Base-by-base conservation (phyloP, 345 rosid species). In the Ceriops zippeliana region DNA sequence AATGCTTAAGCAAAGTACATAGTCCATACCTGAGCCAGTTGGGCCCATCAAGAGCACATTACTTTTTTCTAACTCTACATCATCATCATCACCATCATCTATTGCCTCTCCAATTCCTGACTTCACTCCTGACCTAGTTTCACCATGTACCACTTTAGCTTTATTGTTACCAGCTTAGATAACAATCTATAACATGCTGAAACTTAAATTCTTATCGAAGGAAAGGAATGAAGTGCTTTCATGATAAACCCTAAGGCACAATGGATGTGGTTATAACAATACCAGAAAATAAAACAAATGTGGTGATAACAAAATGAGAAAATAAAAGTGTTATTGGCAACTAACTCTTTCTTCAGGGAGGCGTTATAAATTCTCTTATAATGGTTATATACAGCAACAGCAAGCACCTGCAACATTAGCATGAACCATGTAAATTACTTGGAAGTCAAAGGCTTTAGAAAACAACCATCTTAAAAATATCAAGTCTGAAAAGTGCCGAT, bases 11-110 rank as follows among this genome's bases (percentile, higher is more conserved):
- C 22, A 64, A 63, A 62, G 53, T 11, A 15, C 11, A 8, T 37
- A 52, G 35, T 9, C 58, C 82, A 42, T 83, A 91, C 98, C 98
- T 46, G 98, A 93, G 70, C 97, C 98, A 70, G 98, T 93, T 52
- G 97, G 96, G 24, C 96, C 98, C 86, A 93, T 90, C 83, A 93
- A 69, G 59, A 93, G 96, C 47, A 91, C 97, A 76, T 91, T 93
- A 85, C 97, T 93, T 82, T 93, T 93, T 66, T 93, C 98, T 80
- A 93, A 80, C 75, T 91, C 98, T 24, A 93, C 97, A 32, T 84
- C 79, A 47, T 89, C 90, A 35, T 88, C 96, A 75, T 89, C 90
- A 35, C 87, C 96, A 75, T 87, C 83, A 83, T 86, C 91, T 74
- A 80, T 52, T 71, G 79, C 64, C 34, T 76, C 77, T n/a, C 73